Evolutionary conservation across 2,329 filamentous ascomycete genomes (phyloP).

Genomic region (Cladosporium velox): DNA sequence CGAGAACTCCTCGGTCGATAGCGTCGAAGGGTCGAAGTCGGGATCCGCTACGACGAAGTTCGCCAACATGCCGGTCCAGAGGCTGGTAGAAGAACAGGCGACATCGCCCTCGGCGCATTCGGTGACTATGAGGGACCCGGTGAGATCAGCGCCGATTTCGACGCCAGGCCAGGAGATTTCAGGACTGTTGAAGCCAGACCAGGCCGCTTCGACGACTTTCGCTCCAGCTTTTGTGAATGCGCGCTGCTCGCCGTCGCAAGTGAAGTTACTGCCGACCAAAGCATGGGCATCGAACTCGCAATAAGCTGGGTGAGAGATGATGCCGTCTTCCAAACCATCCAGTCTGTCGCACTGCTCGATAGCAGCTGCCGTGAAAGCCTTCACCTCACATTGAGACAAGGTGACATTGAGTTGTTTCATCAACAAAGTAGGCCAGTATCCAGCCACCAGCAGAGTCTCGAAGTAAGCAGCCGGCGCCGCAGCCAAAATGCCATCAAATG

Average conservation of each 20-base stretch:
- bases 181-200: slow-evolving; percentile 34
- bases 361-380: slow-evolving; percentile 39
- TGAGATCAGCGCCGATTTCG: neutral
- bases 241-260: slow-evolving; percentile 28
- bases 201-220: slow-evolving; percentile 35
- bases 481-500: slow-evolving; percentile 46
- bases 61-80: slow-evolving; percentile 24
- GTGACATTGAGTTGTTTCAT: slow-evolving; percentile 30
- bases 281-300: slow-evolving; percentile 37
- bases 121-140: slow-evolving; percentile 34
- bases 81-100: neutral
- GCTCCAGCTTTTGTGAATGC: slow-evolving; percentile 36
- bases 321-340: slow-evolving; percentile 42
- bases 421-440: slow-evolving; percentile 38
- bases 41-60: neutral
- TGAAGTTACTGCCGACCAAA: slow-evolving; percentile 33
- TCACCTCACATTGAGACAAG: slow-evolving; percentile 38
- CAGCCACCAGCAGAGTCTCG: slow-evolving; percentile 32
- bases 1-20: slow-evolving; percentile 35
- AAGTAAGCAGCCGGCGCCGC: slow-evolving; percentile 44
- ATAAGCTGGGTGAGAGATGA: slow-evolving; percentile 33
- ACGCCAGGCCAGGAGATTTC: slow-evolving; percentile 15
- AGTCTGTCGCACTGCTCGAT: slow-evolving; percentile 40
- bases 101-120: neutral
- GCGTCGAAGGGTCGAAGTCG: slow-evolving; percentile 25